Percentiles rank a stretch among this genome's conserved stretches.
These are phyloP conservation scores for Penicillium pancosmium DNA, from an alignment of 495 filamentous ascomycete genomes.

Conservation along the genomic window DNA sequence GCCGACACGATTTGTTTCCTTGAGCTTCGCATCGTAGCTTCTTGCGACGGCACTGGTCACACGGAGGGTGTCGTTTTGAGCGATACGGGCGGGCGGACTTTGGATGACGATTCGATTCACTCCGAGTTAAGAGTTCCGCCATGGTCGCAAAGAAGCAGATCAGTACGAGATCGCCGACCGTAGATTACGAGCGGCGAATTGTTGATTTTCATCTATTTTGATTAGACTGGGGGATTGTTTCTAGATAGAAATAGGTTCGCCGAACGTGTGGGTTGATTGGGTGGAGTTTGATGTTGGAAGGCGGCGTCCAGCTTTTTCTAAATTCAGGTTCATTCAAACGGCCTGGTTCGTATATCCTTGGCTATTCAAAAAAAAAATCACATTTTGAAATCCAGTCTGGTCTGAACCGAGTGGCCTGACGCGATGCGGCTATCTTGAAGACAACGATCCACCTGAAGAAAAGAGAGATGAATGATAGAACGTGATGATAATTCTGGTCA, in stretches of 20 bases:
- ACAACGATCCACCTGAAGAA: background rate
- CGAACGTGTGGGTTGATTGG: background rate
- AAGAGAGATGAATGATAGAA: too few species aligned
- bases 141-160: background rate
- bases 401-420: background rate
- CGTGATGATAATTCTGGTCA: background rate
- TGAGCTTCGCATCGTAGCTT: slow-evolving; percentile 14
- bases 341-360: too few species aligned
- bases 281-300: background rate
- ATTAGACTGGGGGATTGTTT: background rate
- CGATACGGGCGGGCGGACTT: slow-evolving; percentile 17
- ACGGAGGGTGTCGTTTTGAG: slow-evolving; percentile 20
- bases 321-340: too few species aligned
- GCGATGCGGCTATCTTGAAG: background rate
- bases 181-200: background rate
- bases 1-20: background rate
- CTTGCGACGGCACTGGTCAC: slow-evolving; percentile 20
- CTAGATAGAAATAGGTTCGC: background rate
- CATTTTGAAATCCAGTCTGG: background rate
- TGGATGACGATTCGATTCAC: slow-evolving; percentile 3
- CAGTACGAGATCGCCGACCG: background rate
- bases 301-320: background rate
- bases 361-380: background rate
- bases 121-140: background rate
- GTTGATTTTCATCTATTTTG: background rate